Evolutionary conservation across 441 rosid genomes (phyloP).

Genomic region (Populus hybrid): DNA sequence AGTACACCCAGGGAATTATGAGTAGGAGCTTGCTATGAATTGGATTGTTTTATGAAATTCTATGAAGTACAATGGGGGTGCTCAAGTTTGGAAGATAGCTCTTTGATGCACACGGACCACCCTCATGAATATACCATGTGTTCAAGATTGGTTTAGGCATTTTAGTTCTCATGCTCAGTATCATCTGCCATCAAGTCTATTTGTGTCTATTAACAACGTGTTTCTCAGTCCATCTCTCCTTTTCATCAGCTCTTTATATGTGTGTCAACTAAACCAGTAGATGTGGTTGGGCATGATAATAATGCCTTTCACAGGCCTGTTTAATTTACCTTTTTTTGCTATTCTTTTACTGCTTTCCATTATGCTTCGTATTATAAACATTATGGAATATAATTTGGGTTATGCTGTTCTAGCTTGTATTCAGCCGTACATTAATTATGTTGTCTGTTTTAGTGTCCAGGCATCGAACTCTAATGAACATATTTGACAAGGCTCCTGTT

Average conservation of each 20-base stretch:
- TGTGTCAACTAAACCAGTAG: not conserved
- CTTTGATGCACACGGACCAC: not conserved
- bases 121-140: not conserved
- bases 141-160: not conserved
- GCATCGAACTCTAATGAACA: conserved; percentile 89
- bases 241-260: not conserved
- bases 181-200: not conserved
- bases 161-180: not conserved
- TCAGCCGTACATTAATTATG: not conserved
- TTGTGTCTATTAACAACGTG: not conserved
- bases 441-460: conserved; percentile 51
- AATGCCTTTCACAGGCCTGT: not conserved
- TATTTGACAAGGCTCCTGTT: conserved; percentile 76
- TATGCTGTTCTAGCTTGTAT: conserved; percentile 2
- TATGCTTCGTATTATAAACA: not conserved
- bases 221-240: not conserved
- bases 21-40: not conserved
- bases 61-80: not conserved
- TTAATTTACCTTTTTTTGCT: not conserved
- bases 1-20: not conserved
- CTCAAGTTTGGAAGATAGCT: not conserved
- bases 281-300: not conserved
- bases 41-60: not conserved
- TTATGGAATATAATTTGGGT: not conserved
- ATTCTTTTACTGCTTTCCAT: conserved; percentile 2